Evolutionary conservation across 2,329 filamentous ascomycete species (phyloP).

Genomic region (Colletotrichum spaethianum): DNA sequence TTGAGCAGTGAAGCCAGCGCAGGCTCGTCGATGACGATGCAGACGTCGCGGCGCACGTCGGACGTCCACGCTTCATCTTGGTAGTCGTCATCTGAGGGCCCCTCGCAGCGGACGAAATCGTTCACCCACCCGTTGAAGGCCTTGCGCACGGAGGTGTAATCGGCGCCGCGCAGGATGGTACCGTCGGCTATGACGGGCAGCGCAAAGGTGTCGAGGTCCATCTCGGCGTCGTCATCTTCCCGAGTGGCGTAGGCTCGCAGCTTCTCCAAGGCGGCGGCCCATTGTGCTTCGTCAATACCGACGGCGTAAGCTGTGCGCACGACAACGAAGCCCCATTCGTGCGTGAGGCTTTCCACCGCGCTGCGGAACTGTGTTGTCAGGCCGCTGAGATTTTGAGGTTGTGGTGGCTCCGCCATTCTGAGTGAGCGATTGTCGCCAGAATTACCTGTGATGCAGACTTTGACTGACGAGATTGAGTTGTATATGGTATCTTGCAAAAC

Average conservation of each 20-base stretch:
- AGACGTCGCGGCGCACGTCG: neutral
- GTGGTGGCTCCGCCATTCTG: neutral
- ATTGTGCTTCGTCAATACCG: neutral
- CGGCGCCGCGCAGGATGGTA: neutral
- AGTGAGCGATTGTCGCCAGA: neutral
- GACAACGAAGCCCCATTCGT: slow-evolving; percentile 11
- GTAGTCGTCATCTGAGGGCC: neutral
- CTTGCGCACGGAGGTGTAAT: neutral
- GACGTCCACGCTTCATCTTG: neutral
- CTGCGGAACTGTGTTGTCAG: neutral
- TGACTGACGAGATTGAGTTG: neutral
- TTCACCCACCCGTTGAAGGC: neutral
- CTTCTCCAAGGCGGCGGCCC: neutral
- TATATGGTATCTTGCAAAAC: neutral
- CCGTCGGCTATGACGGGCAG: neutral
- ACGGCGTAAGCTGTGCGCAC: slow-evolving; percentile 8
- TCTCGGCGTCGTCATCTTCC: neutral
- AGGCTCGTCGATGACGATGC: slow-evolving; percentile 4
- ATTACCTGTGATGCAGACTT: neutral
- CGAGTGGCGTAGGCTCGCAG: neutral
- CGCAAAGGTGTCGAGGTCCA: neutral
- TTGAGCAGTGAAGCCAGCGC: neutral
- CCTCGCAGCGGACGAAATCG: neutral
- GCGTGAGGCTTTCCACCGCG: neutral
- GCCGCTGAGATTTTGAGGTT: neutral